Percentiles rank a stretch among this genome's conserved stretches.
Conservation (phyloP, 2,329 filamentous ascomycete genomes). For the Xylaria sp. region DNA sequence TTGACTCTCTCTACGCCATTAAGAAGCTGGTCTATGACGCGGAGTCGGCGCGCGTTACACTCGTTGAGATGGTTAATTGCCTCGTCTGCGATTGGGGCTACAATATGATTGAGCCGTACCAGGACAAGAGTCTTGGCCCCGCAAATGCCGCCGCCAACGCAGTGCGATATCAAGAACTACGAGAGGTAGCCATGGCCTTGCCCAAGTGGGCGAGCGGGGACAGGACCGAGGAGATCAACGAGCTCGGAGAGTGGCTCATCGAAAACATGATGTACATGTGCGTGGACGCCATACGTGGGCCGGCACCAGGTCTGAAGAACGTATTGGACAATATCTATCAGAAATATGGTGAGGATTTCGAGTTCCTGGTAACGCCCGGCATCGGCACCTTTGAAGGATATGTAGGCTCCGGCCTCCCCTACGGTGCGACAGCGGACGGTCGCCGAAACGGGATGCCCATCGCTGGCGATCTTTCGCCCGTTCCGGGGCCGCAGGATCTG, state of each 20-base stretch:
- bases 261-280: slow-evolving; percentile 31
- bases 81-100: slow-evolving; percentile 36
- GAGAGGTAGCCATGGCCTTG: slow-evolving; percentile 32
- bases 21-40: slow-evolving; percentile 35
- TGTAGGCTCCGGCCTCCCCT: slow-evolving; percentile 39
- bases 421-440: slow-evolving; percentile 42
- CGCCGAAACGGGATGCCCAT: slow-evolving; percentile 40
- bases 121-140: slow-evolving; percentile 29
- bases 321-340: slow-evolving; percentile 35
- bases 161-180: slow-evolving; percentile 39
- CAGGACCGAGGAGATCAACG: slow-evolving; percentile 31
- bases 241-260: slow-evolving; percentile 38
- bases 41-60: slow-evolving; percentile 25
- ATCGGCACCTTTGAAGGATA: slow-evolving; percentile 43
- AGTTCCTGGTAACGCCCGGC: slow-evolving; percentile 39
- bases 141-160: slow-evolving; percentile 36
- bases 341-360: slow-evolving; percentile 36
- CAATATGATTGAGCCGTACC: slow-evolving; percentile 37
- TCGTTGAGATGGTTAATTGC: slow-evolving; percentile 25
- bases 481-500: slow-evolving; percentile 38
- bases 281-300: slow-evolving; percentile 30
- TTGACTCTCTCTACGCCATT: slow-evolving; percentile 37
- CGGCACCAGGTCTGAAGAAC: slow-evolving; percentile 26
- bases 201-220: slow-evolving; percentile 42
- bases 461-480: slow-evolving; percentile 41